Conservation (phyloP, 2,329 filamentous ascomycete genomes). For the Calonectria multiphialidica region DNA sequence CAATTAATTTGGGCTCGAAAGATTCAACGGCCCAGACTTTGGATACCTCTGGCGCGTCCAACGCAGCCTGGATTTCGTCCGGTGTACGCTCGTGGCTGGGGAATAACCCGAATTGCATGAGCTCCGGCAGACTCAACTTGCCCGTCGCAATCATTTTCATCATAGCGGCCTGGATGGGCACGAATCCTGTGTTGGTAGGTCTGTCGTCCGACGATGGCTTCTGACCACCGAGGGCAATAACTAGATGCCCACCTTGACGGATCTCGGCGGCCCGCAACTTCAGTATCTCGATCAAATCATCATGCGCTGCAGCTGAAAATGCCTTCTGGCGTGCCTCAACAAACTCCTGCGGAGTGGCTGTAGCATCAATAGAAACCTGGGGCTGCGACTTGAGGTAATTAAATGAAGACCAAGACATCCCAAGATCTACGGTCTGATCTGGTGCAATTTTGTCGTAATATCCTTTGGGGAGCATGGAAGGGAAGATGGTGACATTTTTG, state of each 20-base stretch:
- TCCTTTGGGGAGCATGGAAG: neutral
- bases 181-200: neutral
- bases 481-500: neutral
- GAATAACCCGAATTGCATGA: neutral
- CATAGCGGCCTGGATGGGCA: neutral
- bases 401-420: neutral
- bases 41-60: neutral
- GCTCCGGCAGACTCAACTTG: neutral
- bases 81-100: neutral
- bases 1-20: neutral
- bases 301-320: neutral
- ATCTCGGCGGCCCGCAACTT: neutral
- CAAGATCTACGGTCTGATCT: neutral
- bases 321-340: neutral
- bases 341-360: neutral
- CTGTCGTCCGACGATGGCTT: neutral
- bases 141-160: neutral
- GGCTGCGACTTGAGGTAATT: neutral
- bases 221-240: neutral
- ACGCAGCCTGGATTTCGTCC: neutral
- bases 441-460: neutral
- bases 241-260: neutral
- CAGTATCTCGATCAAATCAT: neutral
- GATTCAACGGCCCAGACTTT: neutral
- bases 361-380: neutral